Percentiles rank a stretch among this genome's conserved stretches.
Conservation (phyloP, 2,329 filamentous ascomycete species). For the Cytospora chrysosperma region DNA sequence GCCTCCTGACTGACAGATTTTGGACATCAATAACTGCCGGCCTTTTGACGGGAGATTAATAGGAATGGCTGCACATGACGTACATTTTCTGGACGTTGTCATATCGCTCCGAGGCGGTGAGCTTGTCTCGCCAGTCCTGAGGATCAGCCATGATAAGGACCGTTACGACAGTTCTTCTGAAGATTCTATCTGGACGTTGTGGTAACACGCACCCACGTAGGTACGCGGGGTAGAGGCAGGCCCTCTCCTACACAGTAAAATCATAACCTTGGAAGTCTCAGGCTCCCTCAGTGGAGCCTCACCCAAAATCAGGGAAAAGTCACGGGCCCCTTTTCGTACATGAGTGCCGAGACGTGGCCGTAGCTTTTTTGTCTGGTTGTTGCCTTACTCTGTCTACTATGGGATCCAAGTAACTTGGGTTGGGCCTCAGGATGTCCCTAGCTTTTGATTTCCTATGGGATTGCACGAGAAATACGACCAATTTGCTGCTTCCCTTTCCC, state of each 20-base stretch:
- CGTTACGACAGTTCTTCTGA: neutral
- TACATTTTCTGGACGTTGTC: conserved; percentile 63
- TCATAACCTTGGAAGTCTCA: neutral
- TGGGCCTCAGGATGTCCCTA: neutral
- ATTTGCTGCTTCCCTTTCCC: neutral
- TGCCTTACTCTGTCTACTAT: neutral
- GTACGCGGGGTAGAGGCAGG: neutral
- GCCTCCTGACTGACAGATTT: conserved; percentile 29
- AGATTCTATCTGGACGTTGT: neutral
- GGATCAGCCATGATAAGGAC: conserved; percentile 26
- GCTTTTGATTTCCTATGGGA: neutral
- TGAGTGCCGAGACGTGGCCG: neutral
- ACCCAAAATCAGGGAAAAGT: neutral
- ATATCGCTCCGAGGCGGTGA: conserved; percentile 61
- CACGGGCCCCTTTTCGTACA: neutral
- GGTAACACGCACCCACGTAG: neutral
- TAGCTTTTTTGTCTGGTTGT: neutral
- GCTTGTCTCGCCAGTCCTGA: conserved; percentile 47
- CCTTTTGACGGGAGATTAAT: neutral
- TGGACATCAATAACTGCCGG: neutral
- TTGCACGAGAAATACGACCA: neutral
- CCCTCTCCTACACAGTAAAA: too few species aligned
- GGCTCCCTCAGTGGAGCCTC: neutral
- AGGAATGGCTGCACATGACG: conserved; percentile 32
- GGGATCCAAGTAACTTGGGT: too few species aligned